A percentile compares a stretch with the other conserved stretches of the same genome.
Conservation (phyloP, 805 yeast genomes). For the Spathaspora arborariae region DNA sequence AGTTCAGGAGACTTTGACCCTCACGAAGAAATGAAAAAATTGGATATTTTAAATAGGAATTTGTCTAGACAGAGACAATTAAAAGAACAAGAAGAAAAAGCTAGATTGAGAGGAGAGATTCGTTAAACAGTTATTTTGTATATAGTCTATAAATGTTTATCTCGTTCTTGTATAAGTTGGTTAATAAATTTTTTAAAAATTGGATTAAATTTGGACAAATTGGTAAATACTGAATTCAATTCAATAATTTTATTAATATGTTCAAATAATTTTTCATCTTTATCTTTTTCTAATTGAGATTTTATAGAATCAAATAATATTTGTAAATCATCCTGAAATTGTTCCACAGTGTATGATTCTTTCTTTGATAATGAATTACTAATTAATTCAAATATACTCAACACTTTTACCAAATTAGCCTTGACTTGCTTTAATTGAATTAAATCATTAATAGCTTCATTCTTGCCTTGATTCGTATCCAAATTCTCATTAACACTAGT, state of each 20-base stretch:
- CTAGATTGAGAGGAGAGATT: slow-evolving; percentile 6
- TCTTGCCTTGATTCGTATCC: slow-evolving; percentile 18
- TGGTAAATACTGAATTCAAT: slow-evolving; percentile 51
- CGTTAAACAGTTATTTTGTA: not conserved
- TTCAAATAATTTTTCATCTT: slow-evolving; percentile 25
- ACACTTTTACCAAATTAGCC: slow-evolving; percentile 42
- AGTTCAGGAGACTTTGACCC: slow-evolving; percentile 82
- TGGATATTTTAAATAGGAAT: slow-evolving; percentile 57
- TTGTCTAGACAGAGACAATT: slow-evolving; percentile 28
- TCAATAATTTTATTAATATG: slow-evolving; percentile 47
- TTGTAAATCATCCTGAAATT: slow-evolving; percentile 34
- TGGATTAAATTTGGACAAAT: slow-evolving; percentile 47
- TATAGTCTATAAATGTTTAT: not conserved
- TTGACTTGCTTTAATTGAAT: slow-evolving; percentile 43
- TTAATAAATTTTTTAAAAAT: slow-evolving; percentile 46
- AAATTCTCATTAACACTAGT: slow-evolving; percentile 15
- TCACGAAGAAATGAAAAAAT: slow-evolving; percentile 70
- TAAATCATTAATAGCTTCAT: slow-evolving; percentile 24
- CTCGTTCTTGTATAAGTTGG: slow-evolving; percentile 12
- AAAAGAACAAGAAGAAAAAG: slow-evolving; percentile 31
- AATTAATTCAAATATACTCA: slow-evolving; percentile 43
- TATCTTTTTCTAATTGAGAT: slow-evolving; percentile 37
- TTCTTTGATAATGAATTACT: slow-evolving; percentile 7
- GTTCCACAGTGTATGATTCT: slow-evolving; percentile 11
- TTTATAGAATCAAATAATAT: slow-evolving; percentile 44